Conservation (phyloP, 148 eudicot species). For the Cornus suecica region DNA sequence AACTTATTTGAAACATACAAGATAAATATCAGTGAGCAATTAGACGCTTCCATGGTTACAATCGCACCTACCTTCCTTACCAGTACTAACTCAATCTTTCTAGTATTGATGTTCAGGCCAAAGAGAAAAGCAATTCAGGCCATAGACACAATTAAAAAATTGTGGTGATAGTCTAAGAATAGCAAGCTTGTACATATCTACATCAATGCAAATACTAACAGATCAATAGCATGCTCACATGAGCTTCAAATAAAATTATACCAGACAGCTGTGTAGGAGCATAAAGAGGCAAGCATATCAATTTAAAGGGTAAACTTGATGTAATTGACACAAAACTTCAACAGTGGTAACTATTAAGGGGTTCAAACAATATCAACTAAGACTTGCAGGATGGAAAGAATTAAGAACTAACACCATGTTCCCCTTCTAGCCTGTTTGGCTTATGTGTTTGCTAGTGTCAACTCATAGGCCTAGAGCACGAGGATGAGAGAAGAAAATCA, state of each 20-base stretch:
- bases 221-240: neutral
- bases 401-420: neutral
- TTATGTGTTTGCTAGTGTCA: no score
- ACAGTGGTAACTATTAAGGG: neutral
- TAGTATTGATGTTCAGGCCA: neutral
- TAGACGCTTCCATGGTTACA: neutral
- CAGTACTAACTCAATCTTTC: no score
- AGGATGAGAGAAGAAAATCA: no score
- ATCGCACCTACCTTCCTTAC: neutral
- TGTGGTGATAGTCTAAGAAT: neutral
- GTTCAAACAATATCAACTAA: no score
- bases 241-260: neutral
- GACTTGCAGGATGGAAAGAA: no score
- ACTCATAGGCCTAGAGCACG: no score
- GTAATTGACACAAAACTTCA: neutral
- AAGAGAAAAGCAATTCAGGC: neutral
- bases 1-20: neutral
- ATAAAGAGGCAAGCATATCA: neutral
- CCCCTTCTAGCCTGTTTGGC: no score
- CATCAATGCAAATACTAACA: neutral
- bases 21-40: neutral
- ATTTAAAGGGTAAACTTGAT: neutral
- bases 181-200: neutral
- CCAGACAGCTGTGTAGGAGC: neutral
- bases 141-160: neutral